Evolutionary conservation across 1,139 yeast genomes (phyloP).

Genomic region (Sugiyamaella japonica): DNA sequence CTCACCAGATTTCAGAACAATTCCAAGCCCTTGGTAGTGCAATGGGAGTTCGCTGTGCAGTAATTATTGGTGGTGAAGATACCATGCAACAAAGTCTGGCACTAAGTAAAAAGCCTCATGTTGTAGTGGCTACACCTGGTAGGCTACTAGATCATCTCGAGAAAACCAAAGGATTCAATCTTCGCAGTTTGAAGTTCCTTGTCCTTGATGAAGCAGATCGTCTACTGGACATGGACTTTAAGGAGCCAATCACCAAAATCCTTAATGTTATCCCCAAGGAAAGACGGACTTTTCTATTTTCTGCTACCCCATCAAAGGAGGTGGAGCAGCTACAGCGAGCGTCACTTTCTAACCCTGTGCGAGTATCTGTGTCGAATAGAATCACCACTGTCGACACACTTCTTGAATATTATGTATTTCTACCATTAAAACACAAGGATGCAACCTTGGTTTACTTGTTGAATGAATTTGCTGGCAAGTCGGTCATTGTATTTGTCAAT

Average conservation of each 20-base stretch:
- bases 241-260: conserved; percentile 88
- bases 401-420: conserved; percentile 84
- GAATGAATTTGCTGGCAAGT: conserved; percentile 83
- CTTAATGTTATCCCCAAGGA: conserved; percentile 80
- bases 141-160: conserved; percentile 94
- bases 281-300: conserved; percentile 83
- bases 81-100: conserved; percentile 98
- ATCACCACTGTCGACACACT: conserved; percentile 93
- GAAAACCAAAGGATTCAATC: conserved; percentile 86
- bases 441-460: conserved; percentile 79
- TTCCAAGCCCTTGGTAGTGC: conserved; percentile 89
- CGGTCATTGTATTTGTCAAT: conserved; percentile 85
- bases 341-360: conserved; percentile 82
- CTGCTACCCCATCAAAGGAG: conserved; percentile 96
- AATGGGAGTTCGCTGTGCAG: conserved; percentile 86
- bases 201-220: conserved; percentile 99
- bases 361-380: conserved; percentile 84
- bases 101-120: conserved; percentile 88
- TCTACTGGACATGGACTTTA: conserved; percentile 92
- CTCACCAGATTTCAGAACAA: conserved; percentile 92
- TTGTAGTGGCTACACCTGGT: conserved; percentile 96
- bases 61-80: conserved; percentile 97
- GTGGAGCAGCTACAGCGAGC: conserved; percentile 95
- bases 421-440: conserved; percentile 90
- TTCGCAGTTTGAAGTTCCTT: conserved; percentile 74